Base-by-base conservation (phyloP, 2,329 filamentous ascomycete genomes). In the Alternaria sp. region DNA sequence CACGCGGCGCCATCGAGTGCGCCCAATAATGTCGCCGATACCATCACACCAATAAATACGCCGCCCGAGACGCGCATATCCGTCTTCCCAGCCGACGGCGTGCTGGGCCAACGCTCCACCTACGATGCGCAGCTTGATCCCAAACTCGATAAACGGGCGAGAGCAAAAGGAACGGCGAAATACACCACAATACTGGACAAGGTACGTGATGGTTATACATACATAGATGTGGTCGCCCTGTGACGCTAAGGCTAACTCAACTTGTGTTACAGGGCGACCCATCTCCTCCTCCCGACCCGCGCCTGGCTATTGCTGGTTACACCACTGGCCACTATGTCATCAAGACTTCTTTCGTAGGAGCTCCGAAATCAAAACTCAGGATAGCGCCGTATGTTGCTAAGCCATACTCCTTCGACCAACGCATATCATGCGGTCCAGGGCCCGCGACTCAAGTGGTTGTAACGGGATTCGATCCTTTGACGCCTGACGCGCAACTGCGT, bases 401-500 rank as follows among this genome's bases (percentile, higher is more conserved):
- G 75, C 90, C 91, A 22, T 97, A 96, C 78, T 80, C 87, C 26
- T 95, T 93, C 79, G 94, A 98, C 75, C 81, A 89, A 5, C 88
- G 88, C 70, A 93, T 92, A 5, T 96, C 94, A 2, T 88, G 96
- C 69, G 94, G 94, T 0, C 92, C 93, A 24, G 93, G 93, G 0
- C 94, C 94, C 14, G 92, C 95, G 2, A 93, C 91, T 3, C 93
- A 97, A 76, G 88, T 99, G 49, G 90, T 98, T 4, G 93, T 97
- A 20, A 94, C 89, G n/a, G 93, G 93, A n/a, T 97, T 97, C 76
- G 95, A 98, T 78, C 94, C 94, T 7, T 83, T 98, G 65, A 90
- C 91, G 41, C 87, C 92, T 12, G 92, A 96, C 70, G 86, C 88
- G 56, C 91, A 92, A 70, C 86, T 97, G 51, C 87, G 87, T 18